These are phyloP conservation scores for Puccinellia tenuiflora DNA, from an alignment of 176 grass and related monocot species.

Conservation along the genomic window DNA sequence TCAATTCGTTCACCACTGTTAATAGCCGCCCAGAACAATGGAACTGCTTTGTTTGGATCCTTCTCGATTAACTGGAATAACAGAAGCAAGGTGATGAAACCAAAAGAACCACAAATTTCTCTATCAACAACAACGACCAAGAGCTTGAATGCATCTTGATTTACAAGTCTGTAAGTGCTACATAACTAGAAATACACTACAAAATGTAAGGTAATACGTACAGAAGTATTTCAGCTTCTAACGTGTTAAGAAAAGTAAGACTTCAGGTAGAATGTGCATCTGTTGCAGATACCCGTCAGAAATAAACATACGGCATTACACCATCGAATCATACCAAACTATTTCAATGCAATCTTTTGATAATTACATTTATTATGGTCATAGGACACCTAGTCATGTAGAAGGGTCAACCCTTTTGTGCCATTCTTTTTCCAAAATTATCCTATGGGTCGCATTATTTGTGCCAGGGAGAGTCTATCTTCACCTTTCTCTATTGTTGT, in stretches of 20 bases:
- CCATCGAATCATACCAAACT: not conserved
- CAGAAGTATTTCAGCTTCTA: not conserved
- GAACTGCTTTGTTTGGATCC: slow-evolving; percentile 57
- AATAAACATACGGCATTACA: not conserved
- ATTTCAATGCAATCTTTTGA: not conserved
- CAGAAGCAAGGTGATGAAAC: not conserved
- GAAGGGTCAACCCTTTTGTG: not conserved
- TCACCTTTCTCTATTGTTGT: not conserved
- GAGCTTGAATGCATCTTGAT: not conserved
- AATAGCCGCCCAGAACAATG: slow-evolving; percentile 71
- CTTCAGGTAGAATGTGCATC: not conserved
- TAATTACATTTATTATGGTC: not conserved
- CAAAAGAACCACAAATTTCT: not conserved
- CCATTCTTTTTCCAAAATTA: not conserved
- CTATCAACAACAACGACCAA: not conserved
- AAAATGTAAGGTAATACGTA: not conserved
- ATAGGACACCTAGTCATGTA: not conserved
- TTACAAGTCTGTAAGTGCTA: slow-evolving; percentile 3
- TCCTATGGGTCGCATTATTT: not conserved
- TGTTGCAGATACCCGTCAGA: not conserved
- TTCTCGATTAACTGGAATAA: slow-evolving; percentile 56
- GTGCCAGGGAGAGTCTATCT: not conserved
- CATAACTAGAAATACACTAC: not conserved
- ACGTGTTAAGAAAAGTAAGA: not conserved
- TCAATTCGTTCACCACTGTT: slow-evolving; percentile 66